A percentile compares a stretch with the other conserved stretches of the same genome.
phyloP scores from a whole-genome alignment of 2,329 filamentous ascomycete species.

The Trichoderma sp. region DNA sequence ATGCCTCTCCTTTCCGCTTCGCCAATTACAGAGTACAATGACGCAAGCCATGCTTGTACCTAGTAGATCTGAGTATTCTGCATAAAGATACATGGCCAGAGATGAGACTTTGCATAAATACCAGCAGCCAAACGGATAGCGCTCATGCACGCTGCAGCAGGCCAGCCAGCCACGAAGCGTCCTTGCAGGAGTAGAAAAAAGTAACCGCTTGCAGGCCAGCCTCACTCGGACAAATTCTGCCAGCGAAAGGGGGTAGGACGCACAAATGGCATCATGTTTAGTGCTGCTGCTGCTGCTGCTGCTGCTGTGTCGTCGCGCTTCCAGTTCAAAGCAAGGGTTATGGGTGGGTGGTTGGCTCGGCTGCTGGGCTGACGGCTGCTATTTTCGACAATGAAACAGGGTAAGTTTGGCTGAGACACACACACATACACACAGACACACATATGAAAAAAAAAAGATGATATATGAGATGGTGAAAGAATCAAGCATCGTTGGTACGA shows the following conservation, averaged over 20 bases:
- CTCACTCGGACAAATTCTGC: neutral
- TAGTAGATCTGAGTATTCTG: neutral
- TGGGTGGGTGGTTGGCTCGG: slow-evolving; percentile 4
- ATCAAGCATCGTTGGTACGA: neutral
- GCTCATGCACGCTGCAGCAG: slow-evolving; percentile 7
- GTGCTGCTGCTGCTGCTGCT: neutral
- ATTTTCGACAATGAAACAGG: neutral
- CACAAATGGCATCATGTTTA: neutral
- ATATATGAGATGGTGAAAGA: slow-evolving; percentile 16
- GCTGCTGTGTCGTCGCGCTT: neutral
- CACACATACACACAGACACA: neutral
- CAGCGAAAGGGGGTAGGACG: neutral
- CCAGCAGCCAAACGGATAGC: neutral
- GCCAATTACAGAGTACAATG: neutral
- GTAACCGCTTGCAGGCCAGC: slow-evolving; percentile 9
- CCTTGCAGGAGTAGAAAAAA: neutral
- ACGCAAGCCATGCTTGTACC: neutral
- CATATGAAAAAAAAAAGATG: neutral
- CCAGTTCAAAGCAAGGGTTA: slow-evolving; percentile 1
- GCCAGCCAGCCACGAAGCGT: slow-evolving; percentile 21
- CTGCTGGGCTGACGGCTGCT: slow-evolving; percentile 8
- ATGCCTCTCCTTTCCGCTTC: neutral
- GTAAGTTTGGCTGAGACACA: neutral
- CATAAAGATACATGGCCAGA: neutral
- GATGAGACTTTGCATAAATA: neutral